Percentiles rank a stretch among this genome's conserved stretches.
These are phyloP conservation scores for Saccharomycopsis schoenii DNA, from an alignment of 805 yeast genomes.

Conservation along the genomic window DNA sequence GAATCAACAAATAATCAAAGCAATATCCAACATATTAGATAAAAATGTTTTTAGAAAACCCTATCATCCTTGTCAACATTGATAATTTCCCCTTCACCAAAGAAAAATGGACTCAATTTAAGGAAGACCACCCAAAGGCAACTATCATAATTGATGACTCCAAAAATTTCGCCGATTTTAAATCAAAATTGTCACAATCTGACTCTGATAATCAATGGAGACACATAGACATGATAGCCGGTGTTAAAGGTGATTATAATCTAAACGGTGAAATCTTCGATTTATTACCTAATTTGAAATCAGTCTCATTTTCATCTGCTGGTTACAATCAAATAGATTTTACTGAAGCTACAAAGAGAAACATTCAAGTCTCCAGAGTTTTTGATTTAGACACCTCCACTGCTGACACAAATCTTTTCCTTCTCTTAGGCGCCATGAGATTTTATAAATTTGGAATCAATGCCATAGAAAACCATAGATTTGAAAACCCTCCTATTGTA, in stretches of 20 bases:
- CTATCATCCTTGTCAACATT: constrained; percentile 7
- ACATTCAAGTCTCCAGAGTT: constrained; percentile 42
- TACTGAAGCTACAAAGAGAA: constrained; percentile 29
- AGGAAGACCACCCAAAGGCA: constrained; percentile 8
- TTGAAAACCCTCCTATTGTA: constrained; percentile 34
- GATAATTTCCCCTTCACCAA: constrained; percentile 14
- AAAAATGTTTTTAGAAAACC: background rate
- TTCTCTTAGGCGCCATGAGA: constrained; percentile 42
- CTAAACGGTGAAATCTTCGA: constrained; percentile 12
- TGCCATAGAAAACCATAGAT: constrained; percentile 26
- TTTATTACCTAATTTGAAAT: constrained; percentile 13
- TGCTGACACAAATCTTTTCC: constrained; percentile 45
- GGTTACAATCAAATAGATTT: constrained; percentile 49
- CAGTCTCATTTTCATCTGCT: constrained; percentile 29
- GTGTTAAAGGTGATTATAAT: constrained; percentile 15
- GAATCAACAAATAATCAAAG: too few relatives aligned
- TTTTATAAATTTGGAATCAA: constrained; percentile 36
- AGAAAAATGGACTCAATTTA: constrained; percentile 15
- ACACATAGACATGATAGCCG: constrained; percentile 11
- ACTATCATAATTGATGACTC: constrained; percentile 8
- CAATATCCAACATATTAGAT: background rate
- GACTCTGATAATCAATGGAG: background rate
- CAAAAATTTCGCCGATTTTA: constrained; percentile 7
- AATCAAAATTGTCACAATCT: background rate
- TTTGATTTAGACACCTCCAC: constrained; percentile 45